A percentile compares a stretch with the other conserved stretches of the same genome.
phyloP scores from a whole-genome alignment of 371 early-diverging fungal genomes.

The Mucor velutinosus region DNA sequence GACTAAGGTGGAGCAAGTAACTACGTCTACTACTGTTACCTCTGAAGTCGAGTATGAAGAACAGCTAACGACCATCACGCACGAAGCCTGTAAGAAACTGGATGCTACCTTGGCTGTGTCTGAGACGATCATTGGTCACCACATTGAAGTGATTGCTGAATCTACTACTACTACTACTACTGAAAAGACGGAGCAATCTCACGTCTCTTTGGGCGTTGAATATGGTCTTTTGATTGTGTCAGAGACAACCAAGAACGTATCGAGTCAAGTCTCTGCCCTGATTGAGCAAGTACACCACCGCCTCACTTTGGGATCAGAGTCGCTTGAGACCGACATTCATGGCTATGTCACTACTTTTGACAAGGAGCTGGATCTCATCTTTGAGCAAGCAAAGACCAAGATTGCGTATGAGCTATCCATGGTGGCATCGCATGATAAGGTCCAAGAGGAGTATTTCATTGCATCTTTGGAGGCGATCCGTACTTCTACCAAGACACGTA shows the following conservation, averaged over 20 bases:
- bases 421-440: slow-evolving; percentile 23
- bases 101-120: slow-evolving; percentile 23
- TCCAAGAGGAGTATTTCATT: slow-evolving; percentile 27
- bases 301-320: slow-evolving; percentile 8
- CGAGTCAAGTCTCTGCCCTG: slow-evolving; percentile 17
- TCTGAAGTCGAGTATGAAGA: slow-evolving; percentile 18
- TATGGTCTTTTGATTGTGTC: slow-evolving; percentile 25
- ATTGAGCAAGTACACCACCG: slow-evolving; percentile 23
- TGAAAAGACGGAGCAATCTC: neutral
- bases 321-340: slow-evolving; percentile 18
- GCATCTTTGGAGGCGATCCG: slow-evolving; percentile 21
- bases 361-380: slow-evolving; percentile 19
- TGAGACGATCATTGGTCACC: slow-evolving; percentile 28
- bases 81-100: slow-evolving; percentile 17
- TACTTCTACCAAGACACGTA: slow-evolving; percentile 17
- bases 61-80: slow-evolving; percentile 16
- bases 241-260: slow-evolving; percentile 25
- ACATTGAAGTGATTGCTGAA: slow-evolving; percentile 28
- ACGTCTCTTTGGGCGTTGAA: slow-evolving; percentile 22
- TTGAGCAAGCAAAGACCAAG: slow-evolving; percentile 31
- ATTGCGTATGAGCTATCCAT: slow-evolving; percentile 20
- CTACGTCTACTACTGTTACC: slow-evolving; percentile 4
- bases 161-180: slow-evolving; percentile 4
- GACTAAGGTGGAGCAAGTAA: slow-evolving; percentile 24
- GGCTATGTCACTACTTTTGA: slow-evolving; percentile 6